Evolutionary conservation across 2,329 filamentous ascomycete genomes (phyloP), one percentile per base, ranked within the genome.

Genomic region (Diaporthe eres): DNA sequence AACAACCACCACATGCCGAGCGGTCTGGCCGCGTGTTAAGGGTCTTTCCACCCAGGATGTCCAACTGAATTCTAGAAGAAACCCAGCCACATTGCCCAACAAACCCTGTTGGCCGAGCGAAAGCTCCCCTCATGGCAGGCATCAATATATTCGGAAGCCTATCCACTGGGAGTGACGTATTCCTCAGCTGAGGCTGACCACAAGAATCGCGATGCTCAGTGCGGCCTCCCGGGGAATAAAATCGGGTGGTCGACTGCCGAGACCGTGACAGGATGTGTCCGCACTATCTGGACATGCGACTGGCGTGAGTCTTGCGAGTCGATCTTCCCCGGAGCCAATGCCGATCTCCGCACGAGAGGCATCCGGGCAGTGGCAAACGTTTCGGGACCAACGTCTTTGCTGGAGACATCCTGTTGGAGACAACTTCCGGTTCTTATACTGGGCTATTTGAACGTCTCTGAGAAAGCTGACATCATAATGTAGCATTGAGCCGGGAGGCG

Each of bases 321-420:
- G 39, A 63, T 65, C 71, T 28, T 15, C 15, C 49, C 34, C 49
- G 71, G 71, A 51, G 25, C 57, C 71, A 39, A 63, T 73, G 71
- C 58, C 39, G 71, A 73, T 65, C 58, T 55, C 65, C 34, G 65
- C 44, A 28, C 8, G 19, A 28, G 42, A 72, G 71, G 71, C 71
- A 73, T 57, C 58, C 71, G 71, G 58, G 71, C 22, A 65, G 71
- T 73, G 71, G 71, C 71, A 65, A 73, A 55, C 47, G 13, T 8
- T 47, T 22, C 47, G 34, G 34, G 15, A 51, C 44, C 58, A 65
- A 55, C 34, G 13, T 44, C 12, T 51, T 28, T 42, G 49, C n/a
- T 42, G n/a, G 34, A 31, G 42, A 39, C n/a, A 17, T 51, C 28
- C 47, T 25, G 61, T 51, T 67, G 31, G 47, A 53, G 65, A 51